Percentiles rank a stretch among this genome's conserved stretches.
Evolutionary conservation across 2,329 filamentous ascomycete species (phyloP).

Genomic region (Magnaporthales sp.): DNA sequence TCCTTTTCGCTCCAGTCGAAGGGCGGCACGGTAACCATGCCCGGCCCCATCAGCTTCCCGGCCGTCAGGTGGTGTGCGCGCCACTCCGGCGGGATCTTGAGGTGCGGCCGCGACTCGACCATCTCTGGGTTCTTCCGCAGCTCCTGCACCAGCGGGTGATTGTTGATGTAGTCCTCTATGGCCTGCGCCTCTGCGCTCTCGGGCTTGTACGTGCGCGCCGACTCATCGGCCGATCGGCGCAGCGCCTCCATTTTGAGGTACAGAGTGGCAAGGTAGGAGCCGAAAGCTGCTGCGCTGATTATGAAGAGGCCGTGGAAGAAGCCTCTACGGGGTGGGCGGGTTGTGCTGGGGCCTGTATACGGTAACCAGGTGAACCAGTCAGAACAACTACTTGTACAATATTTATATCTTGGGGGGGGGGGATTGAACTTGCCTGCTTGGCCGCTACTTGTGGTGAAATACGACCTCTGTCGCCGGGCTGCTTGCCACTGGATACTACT

Average conservation of each 20-base stretch:
- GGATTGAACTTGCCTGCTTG: background rate
- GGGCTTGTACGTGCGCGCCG: slow-evolving; percentile 44
- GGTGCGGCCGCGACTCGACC: slow-evolving; percentile 72
- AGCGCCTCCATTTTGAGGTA: background rate
- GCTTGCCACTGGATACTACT: background rate
- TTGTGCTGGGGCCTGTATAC: background rate
- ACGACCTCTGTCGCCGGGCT: background rate
- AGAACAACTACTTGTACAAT: too few species aligned
- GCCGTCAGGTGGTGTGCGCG: slow-evolving; percentile 72
- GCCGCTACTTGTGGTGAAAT: background rate
- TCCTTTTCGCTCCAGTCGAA: slow-evolving; percentile 64
- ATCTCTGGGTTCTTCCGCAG: slow-evolving; percentile 60
- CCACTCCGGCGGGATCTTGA: slow-evolving; percentile 70
- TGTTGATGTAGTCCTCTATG: slow-evolving; percentile 66
- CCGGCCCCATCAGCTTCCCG: slow-evolving; percentile 66
- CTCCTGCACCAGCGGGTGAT: slow-evolving; percentile 62
- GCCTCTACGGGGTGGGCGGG: background rate
- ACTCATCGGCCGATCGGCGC: background rate
- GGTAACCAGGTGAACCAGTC: background rate
- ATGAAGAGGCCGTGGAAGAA: background rate
- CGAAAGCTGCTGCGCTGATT: background rate
- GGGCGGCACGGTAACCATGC: slow-evolving; percentile 73
- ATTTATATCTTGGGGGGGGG: too few species aligned
- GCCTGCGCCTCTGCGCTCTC: slow-evolving; percentile 43
- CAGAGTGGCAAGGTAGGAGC: background rate